Conservation (phyloP, 164 flowering plant genomes). For the Kingdonia uniflora region DNA sequence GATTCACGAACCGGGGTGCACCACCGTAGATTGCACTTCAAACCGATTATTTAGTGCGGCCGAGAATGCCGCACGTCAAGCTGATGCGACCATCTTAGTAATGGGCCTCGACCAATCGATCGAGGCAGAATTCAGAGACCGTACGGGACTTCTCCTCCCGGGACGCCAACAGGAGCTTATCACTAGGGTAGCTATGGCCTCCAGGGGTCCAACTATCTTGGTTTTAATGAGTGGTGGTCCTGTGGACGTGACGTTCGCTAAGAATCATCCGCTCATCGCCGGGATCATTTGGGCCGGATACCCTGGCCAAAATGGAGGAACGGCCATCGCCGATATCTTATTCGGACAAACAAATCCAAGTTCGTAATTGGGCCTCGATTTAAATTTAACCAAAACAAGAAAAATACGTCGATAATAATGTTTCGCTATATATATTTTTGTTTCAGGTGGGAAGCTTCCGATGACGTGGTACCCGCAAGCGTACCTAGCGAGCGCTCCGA, state of each 20-base stretch:
- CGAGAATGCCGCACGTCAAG: slow-evolving; percentile 46
- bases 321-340: slow-evolving; percentile 81
- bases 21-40: slow-evolving; percentile 37
- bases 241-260: slow-evolving; percentile 65
- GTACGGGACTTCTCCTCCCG: slow-evolving; percentile 57
- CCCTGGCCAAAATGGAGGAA: slow-evolving; percentile 91
- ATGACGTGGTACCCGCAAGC: slow-evolving; percentile 38
- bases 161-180: slow-evolving; percentile 81
- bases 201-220: slow-evolving; percentile 62
- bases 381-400: too few relatives aligned
- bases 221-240: slow-evolving; percentile 96
- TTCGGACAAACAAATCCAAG: slow-evolving; percentile 83
- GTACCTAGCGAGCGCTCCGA: slow-evolving; percentile 48
- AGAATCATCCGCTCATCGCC: slow-evolving; percentile 44
- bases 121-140: slow-evolving; percentile 71
- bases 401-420: too few relatives aligned
- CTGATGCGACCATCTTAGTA: slow-evolving; percentile 70
- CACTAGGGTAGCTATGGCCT: slow-evolving; percentile 49
- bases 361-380: slow-evolving; percentile 3
- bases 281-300: slow-evolving; percentile 89
- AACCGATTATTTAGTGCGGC: slow-evolving; percentile 46
- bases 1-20: slow-evolving; percentile 58
- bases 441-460: slow-evolving; percentile 71
- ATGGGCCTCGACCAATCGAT: slow-evolving; percentile 90
- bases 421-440: background rate